A percentile compares a stretch with the other conserved stretches of the same genome.
phyloP scores from a whole-genome alignment of 139 green algal species.

The Asterochloris sp. region DNA sequence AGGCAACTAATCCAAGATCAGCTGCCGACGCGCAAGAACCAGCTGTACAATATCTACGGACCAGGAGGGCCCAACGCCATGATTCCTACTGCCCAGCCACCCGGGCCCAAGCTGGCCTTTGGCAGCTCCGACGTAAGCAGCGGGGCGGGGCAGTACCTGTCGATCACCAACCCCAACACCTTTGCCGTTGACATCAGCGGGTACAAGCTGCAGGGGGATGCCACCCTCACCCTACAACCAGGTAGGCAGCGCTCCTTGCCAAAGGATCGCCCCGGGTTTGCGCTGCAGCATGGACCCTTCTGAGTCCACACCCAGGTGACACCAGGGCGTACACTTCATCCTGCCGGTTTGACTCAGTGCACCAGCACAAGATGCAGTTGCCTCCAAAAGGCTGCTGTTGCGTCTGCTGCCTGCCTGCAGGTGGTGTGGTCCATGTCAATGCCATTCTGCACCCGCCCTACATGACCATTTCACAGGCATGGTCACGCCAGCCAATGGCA shows the following conservation, averaged over 20 bases:
- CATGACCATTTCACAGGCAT: no score
- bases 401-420: not conserved
- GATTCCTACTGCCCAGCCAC: conserved; percentile 36
- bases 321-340: no score
- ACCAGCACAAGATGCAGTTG: not conserved
- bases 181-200: conserved; percentile 66
- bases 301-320: not conserved
- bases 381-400: not conserved
- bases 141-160: conserved; percentile 28
- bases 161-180: conserved; percentile 50
- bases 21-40: conserved; percentile 44
- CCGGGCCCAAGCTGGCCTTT: conserved; percentile 25
- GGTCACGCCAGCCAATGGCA: no score
- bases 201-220: conserved; percentile 46
- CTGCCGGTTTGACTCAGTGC: not conserved
- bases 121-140: not conserved
- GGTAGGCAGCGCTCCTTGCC: conserved; percentile 19
- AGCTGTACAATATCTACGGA: conserved; percentile 58
- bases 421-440: no score
- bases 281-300: not conserved
- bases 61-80: conserved; percentile 34
- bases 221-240: conserved; percentile 30
- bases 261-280: not conserved
- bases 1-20: conserved; percentile 57
- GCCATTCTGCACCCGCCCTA: no score